Percentiles rank a stretch among this genome's conserved stretches.
Evolutionary conservation across 768 basidiomycete species (phyloP).

Genomic region (Kwoniella sp.): DNA sequence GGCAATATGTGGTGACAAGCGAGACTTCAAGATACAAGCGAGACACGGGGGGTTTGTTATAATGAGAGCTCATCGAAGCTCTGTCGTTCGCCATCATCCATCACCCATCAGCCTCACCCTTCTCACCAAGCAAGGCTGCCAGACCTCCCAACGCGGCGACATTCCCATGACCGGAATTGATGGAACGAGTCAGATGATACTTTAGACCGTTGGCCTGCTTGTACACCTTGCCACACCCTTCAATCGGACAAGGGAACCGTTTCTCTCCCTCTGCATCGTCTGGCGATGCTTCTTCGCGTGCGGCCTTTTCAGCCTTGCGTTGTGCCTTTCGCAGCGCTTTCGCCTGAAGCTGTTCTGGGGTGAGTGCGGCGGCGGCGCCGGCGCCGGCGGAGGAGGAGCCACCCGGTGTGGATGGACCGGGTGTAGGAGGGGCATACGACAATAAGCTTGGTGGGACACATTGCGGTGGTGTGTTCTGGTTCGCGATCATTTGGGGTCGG

Average conservation of each 20-base stretch:
- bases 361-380: constrained; percentile 1
- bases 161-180: constrained; percentile 55
- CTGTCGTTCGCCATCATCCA: neutral
- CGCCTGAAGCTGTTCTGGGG: constrained; percentile 26
- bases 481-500: constrained; percentile 23
- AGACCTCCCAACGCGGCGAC: constrained; percentile 47
- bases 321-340: constrained; percentile 51
- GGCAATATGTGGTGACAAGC: neutral
- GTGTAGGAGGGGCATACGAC: constrained; percentile 40
- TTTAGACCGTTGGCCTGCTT: constrained; percentile 56
- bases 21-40: neutral
- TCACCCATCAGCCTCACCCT: constrained; percentile 2
- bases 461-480: constrained; percentile 29
- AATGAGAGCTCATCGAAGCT: neutral
- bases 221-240: constrained; percentile 55
- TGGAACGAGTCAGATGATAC: constrained; percentile 54
- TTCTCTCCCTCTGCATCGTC: constrained; percentile 50
- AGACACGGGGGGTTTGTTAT: too few species aligned
- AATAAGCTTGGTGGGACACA: constrained; percentile 45
- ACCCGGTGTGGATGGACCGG: constrained; percentile 1
- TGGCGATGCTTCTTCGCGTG: constrained; percentile 36
- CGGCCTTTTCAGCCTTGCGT: constrained; percentile 42
- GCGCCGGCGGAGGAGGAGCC: neutral
- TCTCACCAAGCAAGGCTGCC: constrained; percentile 27
- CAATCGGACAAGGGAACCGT: constrained; percentile 53